Evolutionary conservation across 164 flowering plant genomes (phyloP), one percentile per base, ranked within the genome.

Genomic region (Cinnamomum micranthum): DNA sequence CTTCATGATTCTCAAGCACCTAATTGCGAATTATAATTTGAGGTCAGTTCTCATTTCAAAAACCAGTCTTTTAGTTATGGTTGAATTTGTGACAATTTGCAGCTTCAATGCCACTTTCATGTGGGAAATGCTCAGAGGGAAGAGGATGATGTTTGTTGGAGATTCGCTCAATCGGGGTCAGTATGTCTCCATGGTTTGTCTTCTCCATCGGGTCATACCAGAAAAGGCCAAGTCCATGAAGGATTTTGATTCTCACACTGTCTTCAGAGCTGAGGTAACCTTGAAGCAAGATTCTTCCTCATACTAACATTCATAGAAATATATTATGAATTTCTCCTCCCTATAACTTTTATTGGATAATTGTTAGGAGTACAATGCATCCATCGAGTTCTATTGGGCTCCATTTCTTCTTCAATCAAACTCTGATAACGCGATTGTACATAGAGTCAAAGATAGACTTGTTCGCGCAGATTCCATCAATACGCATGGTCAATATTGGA

Each of bases 351-450:
- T 11, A 11, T 22, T 50, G 47, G 22, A 65, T 63, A 10, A 19
- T 41, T 68, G 27, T n/a, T 71, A 95, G 98, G 89, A 91, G 0
- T 92, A 92, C 78, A 96, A 92, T 84, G 97, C 99, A 0, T 88
- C 95, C 13, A 86, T 96, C 12, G 99, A 96, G 78, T 96, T 94
- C 80, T 96, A 91, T 71, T 96, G 99, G 98, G 98, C 98, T 4
- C 98, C 99, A 24, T 90, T 96, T 77, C 89, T 96, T 33, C 82
- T 96, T 2, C 97, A 96, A 84, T 96, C 99, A 5, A 91, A 91
- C 75, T 86, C 94, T 0, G 97, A 91, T 65, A 68, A 91, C 65
- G 89, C 97, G 2, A 80, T 86, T 15, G 64, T 86, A 12, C 97
- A 91, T 71, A 78, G 91, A 52, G 67, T 91, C 55, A 71, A 90